Percentiles rank a stretch among this genome's conserved stretches.
Evolutionary conservation across 441 rosid species (phyloP).

Genomic region (Syzygium syzygioides): DNA sequence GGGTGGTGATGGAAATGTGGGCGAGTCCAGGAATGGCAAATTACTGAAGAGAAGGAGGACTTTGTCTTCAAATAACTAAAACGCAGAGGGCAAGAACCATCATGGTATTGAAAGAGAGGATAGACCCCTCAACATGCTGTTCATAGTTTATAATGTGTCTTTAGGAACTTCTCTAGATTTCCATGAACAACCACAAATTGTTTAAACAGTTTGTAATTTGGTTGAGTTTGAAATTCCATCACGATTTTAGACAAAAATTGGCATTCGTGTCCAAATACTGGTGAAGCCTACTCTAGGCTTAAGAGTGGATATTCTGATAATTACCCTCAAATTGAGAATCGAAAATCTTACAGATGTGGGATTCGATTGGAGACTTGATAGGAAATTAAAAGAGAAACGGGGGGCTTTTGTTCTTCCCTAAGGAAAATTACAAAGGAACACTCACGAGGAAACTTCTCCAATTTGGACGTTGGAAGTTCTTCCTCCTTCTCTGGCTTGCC

Average conservation of each 20-base stretch:
- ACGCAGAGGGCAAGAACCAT: not conserved
- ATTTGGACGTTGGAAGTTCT: too few species aligned
- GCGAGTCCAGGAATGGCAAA: constrained; percentile 17
- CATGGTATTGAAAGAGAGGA: not conserved
- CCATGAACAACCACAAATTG: not conserved
- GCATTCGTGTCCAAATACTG: too few species aligned
- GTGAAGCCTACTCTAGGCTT: not conserved
- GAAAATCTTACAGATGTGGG: not conserved
- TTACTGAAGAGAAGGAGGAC: constrained; percentile 40
- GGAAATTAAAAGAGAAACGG: not conserved
- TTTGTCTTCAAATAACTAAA: constrained; percentile 23
- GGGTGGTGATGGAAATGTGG: constrained; percentile 4
- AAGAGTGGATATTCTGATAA: not conserved
- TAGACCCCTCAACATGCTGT: not conserved
- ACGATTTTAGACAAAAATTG: too few species aligned
- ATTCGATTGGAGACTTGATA: not conserved
- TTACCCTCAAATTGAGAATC: not conserved
- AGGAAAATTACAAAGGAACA: too few species aligned
- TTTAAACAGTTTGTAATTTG: too few species aligned
- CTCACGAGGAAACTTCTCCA: too few species aligned
- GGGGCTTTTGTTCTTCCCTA: not conserved
- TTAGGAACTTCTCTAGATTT: not conserved
- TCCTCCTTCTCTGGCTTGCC: too few species aligned
- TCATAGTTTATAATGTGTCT: not conserved
- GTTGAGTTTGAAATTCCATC: too few species aligned